Evolutionary conservation across 352 stramenopile genomes (phyloP).

Genomic region (Phytophthora cajani): DNA sequence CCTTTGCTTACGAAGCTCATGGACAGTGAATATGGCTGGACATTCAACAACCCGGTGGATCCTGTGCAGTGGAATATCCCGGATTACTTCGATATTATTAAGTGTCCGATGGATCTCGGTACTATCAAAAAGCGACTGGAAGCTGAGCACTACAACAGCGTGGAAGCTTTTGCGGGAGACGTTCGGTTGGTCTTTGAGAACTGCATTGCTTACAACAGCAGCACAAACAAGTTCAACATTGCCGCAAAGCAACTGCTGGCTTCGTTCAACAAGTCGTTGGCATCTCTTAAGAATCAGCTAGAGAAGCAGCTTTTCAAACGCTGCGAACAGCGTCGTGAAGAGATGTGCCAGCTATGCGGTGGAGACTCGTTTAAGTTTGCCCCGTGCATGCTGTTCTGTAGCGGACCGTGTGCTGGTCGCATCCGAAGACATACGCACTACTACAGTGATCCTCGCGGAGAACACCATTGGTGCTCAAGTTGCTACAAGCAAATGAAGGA

Average conservation of each 20-base stretch:
- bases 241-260: conserved; percentile 82
- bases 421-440: conserved; percentile 90
- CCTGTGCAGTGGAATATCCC: conserved; percentile 93
- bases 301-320: conserved; percentile 89
- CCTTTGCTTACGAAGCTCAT: conserved; percentile 87
- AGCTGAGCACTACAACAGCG: conserved; percentile 94
- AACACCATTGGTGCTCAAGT: conserved; percentile 89
- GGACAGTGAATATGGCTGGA: conserved; percentile 90
- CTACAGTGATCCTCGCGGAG: conserved; percentile 83
- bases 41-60: conserved; percentile 96
- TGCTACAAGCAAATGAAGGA: conserved; percentile 93
- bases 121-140: conserved; percentile 98
- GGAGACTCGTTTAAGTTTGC: conserved; percentile 92
- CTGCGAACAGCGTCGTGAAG: conserved; percentile 81
- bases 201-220: conserved; percentile 91
- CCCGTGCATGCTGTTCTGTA: conserved; percentile 91
- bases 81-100: conserved; percentile 94
- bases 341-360: conserved; percentile 91
- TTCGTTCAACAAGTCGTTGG: conserved; percentile 77
- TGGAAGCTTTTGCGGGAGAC: conserved; percentile 86
- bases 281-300: conserved; percentile 73
- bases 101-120: conserved; percentile 98
- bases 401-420: conserved; percentile 78
- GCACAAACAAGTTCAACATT: conserved; percentile 90
- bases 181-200: conserved; percentile 92